Conservation (phyloP, 306 rosid genomes). For the Abrus pulchellus region DNA sequence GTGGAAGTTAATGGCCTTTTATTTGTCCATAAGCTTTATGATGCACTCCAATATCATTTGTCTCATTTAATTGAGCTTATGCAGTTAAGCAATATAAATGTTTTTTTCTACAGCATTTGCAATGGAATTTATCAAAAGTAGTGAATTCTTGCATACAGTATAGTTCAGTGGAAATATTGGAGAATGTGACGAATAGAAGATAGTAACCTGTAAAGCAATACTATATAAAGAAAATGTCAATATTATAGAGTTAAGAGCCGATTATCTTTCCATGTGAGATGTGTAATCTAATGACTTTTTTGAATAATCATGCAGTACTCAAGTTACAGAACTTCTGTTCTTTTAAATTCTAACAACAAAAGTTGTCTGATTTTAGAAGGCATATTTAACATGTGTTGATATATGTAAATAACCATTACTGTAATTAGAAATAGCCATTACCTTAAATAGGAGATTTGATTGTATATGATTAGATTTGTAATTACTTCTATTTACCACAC, state of each 20-base stretch:
- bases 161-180: not conserved
- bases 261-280: not conserved
- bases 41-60: too few relatives aligned
- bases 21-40: too few relatives aligned
- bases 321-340: not conserved
- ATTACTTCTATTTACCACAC: too few relatives aligned
- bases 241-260: not conserved
- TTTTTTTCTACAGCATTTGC: conserved; percentile 23
- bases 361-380: too few relatives aligned
- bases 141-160: not conserved
- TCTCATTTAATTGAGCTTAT: not conserved
- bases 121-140: not conserved
- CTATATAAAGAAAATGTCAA: too few relatives aligned
- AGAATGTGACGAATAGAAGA: not conserved
- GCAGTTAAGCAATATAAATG: not conserved
- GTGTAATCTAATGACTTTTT: not conserved
- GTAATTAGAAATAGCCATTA: too few relatives aligned
- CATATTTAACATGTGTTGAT: too few relatives aligned
- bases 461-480: too few relatives aligned
- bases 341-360: not conserved
- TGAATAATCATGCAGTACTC: not conserved
- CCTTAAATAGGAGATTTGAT: too few relatives aligned
- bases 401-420: too few relatives aligned
- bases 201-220: not conserved
- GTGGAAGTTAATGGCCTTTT: too few relatives aligned